A percentile compares a stretch with the other conserved stretches of the same genome.
Evolutionary conservation across 2,329 filamentous ascomycete species (phyloP).

Genomic region (Aspergillus aculeatinus): DNA sequence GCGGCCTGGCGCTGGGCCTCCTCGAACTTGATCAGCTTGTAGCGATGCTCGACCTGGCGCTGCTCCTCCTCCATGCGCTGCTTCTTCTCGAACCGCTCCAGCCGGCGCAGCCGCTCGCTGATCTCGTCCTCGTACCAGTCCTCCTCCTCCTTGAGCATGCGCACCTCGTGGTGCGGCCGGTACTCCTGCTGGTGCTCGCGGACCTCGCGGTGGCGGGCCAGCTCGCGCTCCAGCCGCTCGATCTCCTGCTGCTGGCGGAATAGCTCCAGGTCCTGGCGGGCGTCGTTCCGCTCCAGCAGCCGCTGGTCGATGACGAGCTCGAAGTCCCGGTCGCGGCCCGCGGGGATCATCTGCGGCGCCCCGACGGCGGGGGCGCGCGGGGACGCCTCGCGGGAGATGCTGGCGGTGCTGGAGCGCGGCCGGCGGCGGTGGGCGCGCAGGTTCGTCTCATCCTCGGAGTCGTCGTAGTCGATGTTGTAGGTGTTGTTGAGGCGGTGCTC

Average conservation of each 20-base stretch:
- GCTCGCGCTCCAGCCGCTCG: slow-evolving; percentile 34
- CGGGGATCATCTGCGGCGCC: background rate
- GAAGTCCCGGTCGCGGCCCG: slow-evolving; percentile 27
- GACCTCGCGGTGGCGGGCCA: slow-evolving; percentile 28
- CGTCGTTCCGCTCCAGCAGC: slow-evolving; percentile 34
- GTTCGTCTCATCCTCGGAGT: slow-evolving; percentile 28
- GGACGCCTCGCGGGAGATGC: slow-evolving; percentile 28
- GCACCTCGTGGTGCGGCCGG: slow-evolving; percentile 18
- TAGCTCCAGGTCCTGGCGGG: slow-evolving; percentile 36
- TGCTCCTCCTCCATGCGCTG: slow-evolving; percentile 38
- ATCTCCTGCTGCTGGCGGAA: slow-evolving; percentile 38
- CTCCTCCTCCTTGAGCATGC: slow-evolving; percentile 40
- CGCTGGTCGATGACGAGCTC: slow-evolving; percentile 37
- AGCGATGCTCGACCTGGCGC: slow-evolving; percentile 17
- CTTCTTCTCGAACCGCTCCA: slow-evolving; percentile 40
- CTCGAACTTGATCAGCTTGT: slow-evolving; percentile 17
- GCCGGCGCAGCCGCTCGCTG: slow-evolving; percentile 37
- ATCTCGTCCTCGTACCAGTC: slow-evolving; percentile 45
- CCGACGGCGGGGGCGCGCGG: slow-evolving; percentile 13
- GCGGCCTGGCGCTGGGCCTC: slow-evolving; percentile 30
- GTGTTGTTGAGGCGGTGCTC: slow-evolving; percentile 18
- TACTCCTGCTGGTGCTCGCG: slow-evolving; percentile 17
- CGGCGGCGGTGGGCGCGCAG: slow-evolving; percentile 18
- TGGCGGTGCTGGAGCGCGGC: slow-evolving; percentile 22
- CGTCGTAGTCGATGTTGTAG: slow-evolving; percentile 20